Conservation (phyloP, 805 yeast species). For the Tetrapisispora nanseiensis region DNA sequence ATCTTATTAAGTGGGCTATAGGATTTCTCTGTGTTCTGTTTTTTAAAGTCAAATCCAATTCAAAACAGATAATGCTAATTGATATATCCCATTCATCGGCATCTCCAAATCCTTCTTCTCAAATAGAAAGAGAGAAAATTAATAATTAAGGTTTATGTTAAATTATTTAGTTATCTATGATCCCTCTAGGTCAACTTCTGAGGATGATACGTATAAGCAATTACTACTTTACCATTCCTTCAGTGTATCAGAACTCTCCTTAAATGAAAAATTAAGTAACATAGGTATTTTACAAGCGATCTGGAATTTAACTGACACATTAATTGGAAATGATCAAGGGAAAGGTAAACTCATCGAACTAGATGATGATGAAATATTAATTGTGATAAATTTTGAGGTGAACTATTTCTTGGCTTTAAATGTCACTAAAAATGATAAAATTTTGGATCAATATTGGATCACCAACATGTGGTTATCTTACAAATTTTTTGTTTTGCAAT, state of each 20-base stretch:
- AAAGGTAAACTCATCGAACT: constrained; percentile 19
- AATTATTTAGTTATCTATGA: constrained; percentile 32
- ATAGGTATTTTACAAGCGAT: constrained; percentile 38
- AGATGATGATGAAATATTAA: constrained; percentile 21
- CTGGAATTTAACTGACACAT: constrained; percentile 19
- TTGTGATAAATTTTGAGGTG: constrained; percentile 24
- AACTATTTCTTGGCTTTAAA: constrained; percentile 20
- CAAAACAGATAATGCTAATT: no score
- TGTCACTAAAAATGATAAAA: constrained; percentile 7
- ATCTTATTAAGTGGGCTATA: no score
- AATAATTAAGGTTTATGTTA: constrained; percentile 8
- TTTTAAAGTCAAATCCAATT: no score
- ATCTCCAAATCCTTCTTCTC: neutral
- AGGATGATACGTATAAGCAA: constrained; percentile 28
- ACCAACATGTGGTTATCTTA: constrained; percentile 22
- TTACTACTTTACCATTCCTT: constrained; percentile 30
- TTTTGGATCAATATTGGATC: constrained; percentile 23
- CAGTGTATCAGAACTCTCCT: constrained; percentile 10
- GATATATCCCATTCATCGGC: no score
- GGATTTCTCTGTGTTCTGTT: no score
- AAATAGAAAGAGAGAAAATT: no score
- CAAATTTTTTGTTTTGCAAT: constrained; percentile 18
- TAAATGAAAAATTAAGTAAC: constrained; percentile 30
- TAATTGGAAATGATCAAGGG: constrained; percentile 7
- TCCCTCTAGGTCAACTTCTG: constrained; percentile 28